phyloP scores from a whole-genome alignment of 2,329 filamentous ascomycete species.

The Penicillium sp. region DNA sequence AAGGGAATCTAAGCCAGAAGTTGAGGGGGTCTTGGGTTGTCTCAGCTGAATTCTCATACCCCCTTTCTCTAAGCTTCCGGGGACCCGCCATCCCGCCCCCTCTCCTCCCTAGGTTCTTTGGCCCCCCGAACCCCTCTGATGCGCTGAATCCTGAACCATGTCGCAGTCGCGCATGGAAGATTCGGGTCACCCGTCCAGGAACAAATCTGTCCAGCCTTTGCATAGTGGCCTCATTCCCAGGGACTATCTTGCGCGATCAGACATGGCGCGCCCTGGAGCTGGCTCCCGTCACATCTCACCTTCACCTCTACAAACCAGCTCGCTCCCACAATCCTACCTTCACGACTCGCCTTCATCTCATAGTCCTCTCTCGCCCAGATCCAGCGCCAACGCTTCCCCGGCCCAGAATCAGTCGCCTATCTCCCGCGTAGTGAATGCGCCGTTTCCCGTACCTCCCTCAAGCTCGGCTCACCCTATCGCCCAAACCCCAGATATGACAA shows the following conservation, averaged over 20 bases:
- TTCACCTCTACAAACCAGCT: conserved; percentile 32
- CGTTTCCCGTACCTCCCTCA: conserved; percentile 29
- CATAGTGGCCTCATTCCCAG: conserved; percentile 34
- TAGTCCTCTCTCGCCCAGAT: conserved; percentile 27
- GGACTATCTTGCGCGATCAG: conserved; percentile 35
- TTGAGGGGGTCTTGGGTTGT: not conserved
- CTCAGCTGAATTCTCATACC: too few species aligned
- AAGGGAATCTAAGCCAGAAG: not conserved
- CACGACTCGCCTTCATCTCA: conserved; percentile 24
- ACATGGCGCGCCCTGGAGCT: conserved; percentile 24
- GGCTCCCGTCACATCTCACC: conserved; percentile 29
- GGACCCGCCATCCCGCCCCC: conserved; percentile 15
- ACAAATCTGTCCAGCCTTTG: conserved; percentile 10
- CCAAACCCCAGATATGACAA: conserved; percentile 18
- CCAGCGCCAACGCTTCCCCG: conserved; percentile 22
- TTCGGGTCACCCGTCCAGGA: conserved; percentile 13
- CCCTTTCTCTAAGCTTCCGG: conserved; percentile 14
- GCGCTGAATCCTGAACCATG: conserved; percentile 31
- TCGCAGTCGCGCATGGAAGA: conserved; percentile 34
- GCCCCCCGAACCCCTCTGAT: conserved; percentile 19
- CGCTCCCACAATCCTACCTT: conserved; percentile 19
- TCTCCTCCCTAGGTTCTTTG: conserved; percentile 7
- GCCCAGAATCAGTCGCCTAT: conserved; percentile 22
- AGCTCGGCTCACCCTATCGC: conserved; percentile 19
- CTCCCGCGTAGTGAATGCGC: conserved; percentile 28